Evolutionary conservation across 345 rosid genomes (phyloP).

Genomic region (Populus pruinosa): DNA sequence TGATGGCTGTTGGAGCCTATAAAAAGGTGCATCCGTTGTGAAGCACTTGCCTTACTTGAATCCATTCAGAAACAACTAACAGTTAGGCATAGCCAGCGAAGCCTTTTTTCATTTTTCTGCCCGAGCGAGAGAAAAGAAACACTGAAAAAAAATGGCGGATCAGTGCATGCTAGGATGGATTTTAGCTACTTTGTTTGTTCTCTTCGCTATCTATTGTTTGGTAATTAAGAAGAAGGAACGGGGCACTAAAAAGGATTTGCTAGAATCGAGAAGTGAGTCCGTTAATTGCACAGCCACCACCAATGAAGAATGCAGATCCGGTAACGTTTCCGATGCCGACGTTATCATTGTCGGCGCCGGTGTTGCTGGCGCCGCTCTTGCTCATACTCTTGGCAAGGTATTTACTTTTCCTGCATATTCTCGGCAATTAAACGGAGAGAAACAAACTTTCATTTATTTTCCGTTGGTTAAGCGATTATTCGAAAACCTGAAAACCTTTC

Average conservation of each 20-base stretch:
- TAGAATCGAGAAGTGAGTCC: neutral
- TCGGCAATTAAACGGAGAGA: neutral
- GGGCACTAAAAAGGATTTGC: neutral
- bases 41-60: too few relatives aligned
- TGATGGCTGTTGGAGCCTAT: neutral
- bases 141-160: constrained; percentile 10
- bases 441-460: neutral
- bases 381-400: constrained; percentile 29
- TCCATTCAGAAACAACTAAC: too few relatives aligned
- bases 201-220: constrained; percentile 8
- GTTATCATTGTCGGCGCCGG: constrained; percentile 26
- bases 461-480: too few relatives aligned
- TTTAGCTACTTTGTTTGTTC: constrained; percentile 1
- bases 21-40: neutral
- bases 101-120: neutral
- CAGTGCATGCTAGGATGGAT: constrained; percentile 18
- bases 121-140: too few relatives aligned
- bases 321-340: neutral
- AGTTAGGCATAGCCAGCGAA: constrained; percentile 12
- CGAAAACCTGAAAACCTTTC: too few relatives aligned
- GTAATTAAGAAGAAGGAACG: constrained; percentile 1
- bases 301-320: constrained; percentile 23
- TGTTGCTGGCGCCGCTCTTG: constrained; percentile 30
- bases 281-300: constrained; percentile 8
- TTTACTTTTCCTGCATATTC: constrained; percentile 1